Base-by-base conservation (phyloP, 2,329 filamentous ascomycete species). In the Colletotrichum zoysiae region DNA sequence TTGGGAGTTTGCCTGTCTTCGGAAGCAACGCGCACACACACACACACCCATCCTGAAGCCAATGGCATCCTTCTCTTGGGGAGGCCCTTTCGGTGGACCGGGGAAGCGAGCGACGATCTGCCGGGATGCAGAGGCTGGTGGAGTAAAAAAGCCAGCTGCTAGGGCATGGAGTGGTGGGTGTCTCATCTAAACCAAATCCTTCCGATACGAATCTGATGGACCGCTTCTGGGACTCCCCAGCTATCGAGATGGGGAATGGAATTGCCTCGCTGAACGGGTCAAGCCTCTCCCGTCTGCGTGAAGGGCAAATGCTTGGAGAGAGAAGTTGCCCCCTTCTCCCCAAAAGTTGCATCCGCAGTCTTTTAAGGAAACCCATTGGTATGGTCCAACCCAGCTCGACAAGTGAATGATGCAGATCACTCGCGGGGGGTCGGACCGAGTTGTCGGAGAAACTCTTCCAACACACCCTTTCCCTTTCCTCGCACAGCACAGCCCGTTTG, bases 101-200 rank as follows among this genome's bases (percentile, higher is more conserved):
- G 12, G 68, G 42, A 44, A 14, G 55, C 40, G 46, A 56, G 65
- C 60, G 64, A 72, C 59, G 70, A 72, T 72, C 65, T 72, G 70
- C 70, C 65, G 65, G 65, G 70, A 71, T 71, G 51, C 65, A 48
- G 48, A 72, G 70, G 70, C 55, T 23, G 46, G 65, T 64, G 67
- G 67, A 44, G 40, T 8, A 53, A n/a, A 23, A 23, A 23, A 42
- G 53, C 23, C 12, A 46, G 42, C 14, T 6, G 38, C 46, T 38
- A 33, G 65, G 59, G 53, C 59, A 59, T 9, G 65, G 35, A 35
- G 9, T 12, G 38, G 38, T 40, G 38, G 38, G n/a, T 71, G 70
- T 72, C 65, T 72, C 65, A 70, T 72, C 53, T 71, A 69, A 26
- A 72, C 40, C 69, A 56, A 40, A 70, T 60, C 60, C 55, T 42